Percentiles rank a stretch among this genome's conserved stretches.
phyloP scores from a whole-genome alignment of 139 green algal genomes.

The Limnomonas spitsbergensis region DNA sequence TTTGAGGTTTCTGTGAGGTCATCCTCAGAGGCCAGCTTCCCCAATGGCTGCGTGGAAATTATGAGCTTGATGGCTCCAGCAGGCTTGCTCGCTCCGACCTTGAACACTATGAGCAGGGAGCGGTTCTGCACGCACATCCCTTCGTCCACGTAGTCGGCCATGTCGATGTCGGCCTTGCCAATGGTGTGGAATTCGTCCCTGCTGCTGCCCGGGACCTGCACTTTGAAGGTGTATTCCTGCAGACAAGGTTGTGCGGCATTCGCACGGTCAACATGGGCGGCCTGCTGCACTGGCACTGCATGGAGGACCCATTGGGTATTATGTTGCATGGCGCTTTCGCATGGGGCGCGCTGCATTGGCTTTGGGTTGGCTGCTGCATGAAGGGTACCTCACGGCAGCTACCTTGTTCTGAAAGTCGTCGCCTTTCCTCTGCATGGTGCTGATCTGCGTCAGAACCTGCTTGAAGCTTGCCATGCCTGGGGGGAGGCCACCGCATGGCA shows the following conservation, averaged over 20 bases:
- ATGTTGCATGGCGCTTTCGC: too few species aligned
- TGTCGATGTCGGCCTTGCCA: not conserved
- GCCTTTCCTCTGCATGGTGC: not conserved
- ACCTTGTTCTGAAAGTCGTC: not conserved
- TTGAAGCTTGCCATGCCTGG: not conserved
- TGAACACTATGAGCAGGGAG: not conserved
- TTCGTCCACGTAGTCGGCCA: not conserved
- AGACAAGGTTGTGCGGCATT: too few species aligned
- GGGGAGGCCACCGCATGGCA: not conserved
- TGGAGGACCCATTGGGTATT: too few species aligned
- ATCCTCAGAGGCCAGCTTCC: not conserved
- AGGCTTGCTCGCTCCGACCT: not conserved
- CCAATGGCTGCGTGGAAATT: not conserved
- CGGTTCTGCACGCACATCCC: not conserved
- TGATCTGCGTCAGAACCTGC: not conserved
- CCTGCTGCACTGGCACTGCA: too few species aligned
- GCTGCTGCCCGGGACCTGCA: not conserved
- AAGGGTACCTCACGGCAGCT: too few species aligned
- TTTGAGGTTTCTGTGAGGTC: too few species aligned
- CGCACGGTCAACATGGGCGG: too few species aligned
- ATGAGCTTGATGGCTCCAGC: not conserved
- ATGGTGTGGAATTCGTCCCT: not conserved
- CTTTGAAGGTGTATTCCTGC: not conserved
- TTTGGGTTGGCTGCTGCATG: too few species aligned
- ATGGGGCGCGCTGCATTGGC: too few species aligned